phyloP scores from a whole-genome alignment of 164 flowering plant genomes.

The Cinnamomum micranthum region DNA sequence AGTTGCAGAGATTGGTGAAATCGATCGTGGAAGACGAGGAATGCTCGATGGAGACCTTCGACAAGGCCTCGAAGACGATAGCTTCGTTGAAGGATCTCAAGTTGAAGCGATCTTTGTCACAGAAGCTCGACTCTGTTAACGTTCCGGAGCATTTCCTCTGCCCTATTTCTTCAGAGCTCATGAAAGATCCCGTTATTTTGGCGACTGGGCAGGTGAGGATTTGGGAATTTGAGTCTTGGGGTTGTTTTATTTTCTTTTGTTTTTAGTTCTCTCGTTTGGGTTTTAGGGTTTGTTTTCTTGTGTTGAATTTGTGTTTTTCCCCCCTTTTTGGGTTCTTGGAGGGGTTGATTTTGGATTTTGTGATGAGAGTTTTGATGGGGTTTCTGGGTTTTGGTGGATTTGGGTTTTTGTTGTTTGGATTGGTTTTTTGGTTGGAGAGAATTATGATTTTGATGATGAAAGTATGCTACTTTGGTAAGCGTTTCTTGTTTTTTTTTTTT shows the following conservation, averaged over 20 bases:
- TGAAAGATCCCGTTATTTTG: conserved; percentile 68
- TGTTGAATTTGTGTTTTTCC: neutral
- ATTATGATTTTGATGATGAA: too few species aligned
- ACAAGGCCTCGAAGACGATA: conserved; percentile 33
- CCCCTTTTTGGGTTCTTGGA: neutral
- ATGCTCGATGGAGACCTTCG: conserved; percentile 26
- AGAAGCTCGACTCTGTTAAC: conserved; percentile 15
- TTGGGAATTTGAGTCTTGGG: neutral
- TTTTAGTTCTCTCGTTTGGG: neutral
- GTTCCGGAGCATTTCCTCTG: conserved; percentile 55
- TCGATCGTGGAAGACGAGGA: conserved; percentile 41
- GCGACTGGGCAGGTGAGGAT: conserved; percentile 68
- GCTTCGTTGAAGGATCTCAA: conserved; percentile 43
- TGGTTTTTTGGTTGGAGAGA: too few species aligned
- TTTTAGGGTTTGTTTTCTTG: neutral
- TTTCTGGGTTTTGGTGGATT: too few species aligned
- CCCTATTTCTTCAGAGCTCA: conserved; percentile 59
- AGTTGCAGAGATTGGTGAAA: conserved; percentile 42
- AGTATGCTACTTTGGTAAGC: too few species aligned
- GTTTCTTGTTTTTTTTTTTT: too few species aligned
- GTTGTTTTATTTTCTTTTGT: neutral
- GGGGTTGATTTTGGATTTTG: too few species aligned
- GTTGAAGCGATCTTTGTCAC: conserved; percentile 30
- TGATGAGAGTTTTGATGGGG: too few species aligned
- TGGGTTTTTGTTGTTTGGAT: too few species aligned